phyloP scores from a whole-genome alignment of 805 yeast genomes.

The Suhomyces canberraensis region DNA sequence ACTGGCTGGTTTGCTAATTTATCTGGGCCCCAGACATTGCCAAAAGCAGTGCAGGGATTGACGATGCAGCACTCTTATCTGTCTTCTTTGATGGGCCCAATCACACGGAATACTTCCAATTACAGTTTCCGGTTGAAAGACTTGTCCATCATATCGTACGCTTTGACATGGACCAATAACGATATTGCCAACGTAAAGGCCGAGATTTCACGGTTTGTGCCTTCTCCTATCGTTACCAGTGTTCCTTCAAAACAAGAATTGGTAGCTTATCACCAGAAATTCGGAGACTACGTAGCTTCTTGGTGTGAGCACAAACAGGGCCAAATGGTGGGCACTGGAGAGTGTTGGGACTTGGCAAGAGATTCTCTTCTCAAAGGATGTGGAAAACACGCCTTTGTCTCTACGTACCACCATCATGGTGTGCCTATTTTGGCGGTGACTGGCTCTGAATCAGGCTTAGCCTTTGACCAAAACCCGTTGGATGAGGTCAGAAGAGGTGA shows the following conservation, averaged over 20 bases:
- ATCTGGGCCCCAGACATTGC: slow-evolving; percentile 26
- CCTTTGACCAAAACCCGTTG: slow-evolving; percentile 17
- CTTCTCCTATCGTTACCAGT: slow-evolving; percentile 39
- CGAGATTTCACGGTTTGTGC: slow-evolving; percentile 28
- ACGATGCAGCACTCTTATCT: slow-evolving; percentile 26
- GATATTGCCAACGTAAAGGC: slow-evolving; percentile 20
- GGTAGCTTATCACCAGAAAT: slow-evolving; percentile 31
- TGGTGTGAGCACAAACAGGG: slow-evolving; percentile 53
- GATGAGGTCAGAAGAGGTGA: slow-evolving; percentile 55
- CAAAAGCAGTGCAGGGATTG: slow-evolving; percentile 34
- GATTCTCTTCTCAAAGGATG: slow-evolving; percentile 53
- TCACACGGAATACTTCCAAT: slow-evolving; percentile 17
- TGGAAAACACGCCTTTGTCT: slow-evolving; percentile 56
- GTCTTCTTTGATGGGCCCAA: slow-evolving; percentile 9
- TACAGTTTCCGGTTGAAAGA: slow-evolving; percentile 42
- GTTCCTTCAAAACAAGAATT: slow-evolving; percentile 33
- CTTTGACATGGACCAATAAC: slow-evolving; percentile 39
- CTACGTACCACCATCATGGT: slow-evolving; percentile 48
- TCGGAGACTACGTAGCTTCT: slow-evolving; percentile 51
- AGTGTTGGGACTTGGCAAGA: slow-evolving; percentile 60
- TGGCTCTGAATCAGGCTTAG: slow-evolving; percentile 15
- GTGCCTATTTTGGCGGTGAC: slow-evolving; percentile 32
- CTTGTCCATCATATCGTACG: slow-evolving; percentile 34
- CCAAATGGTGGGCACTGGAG: slow-evolving; percentile 51
- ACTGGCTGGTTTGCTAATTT: slow-evolving; percentile 47